Evolutionary conservation across 2,329 filamentous ascomycete species (phyloP).

Genomic region (Xylariaceae sp.): DNA sequence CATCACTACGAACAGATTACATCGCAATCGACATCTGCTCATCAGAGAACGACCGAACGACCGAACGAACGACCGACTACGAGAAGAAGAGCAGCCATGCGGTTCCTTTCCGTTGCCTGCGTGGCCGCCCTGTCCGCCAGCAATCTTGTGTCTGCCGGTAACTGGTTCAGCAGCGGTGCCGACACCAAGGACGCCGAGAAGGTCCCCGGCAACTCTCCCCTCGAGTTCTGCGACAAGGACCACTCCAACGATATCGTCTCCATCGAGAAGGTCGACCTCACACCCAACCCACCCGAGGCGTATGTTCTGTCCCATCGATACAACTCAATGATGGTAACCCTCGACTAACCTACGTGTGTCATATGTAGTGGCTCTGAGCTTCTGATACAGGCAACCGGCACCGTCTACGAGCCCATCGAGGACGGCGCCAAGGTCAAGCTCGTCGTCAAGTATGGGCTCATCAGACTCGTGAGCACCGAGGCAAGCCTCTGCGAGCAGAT

Average conservation of each 20-base stretch:
- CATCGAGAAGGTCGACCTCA: conserved; percentile 75
- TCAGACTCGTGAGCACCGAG: conserved; percentile 76
- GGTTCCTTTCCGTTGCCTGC: conserved; percentile 41
- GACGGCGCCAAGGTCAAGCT: conserved; percentile 78
- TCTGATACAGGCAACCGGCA: conserved; percentile 72
- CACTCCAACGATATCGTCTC: conserved; percentile 66
- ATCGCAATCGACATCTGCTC: no score
- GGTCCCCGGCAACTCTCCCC: conserved; percentile 81
- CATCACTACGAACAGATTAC: neutral
- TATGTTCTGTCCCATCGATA: conserved; percentile 34
- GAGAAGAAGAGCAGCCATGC: conserved; percentile 22
- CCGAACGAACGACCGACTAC: no score
- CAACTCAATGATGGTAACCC: neutral
- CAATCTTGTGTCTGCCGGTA: conserved; percentile 41
- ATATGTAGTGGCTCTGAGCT: conserved; percentile 69
- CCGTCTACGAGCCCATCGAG: conserved; percentile 67
- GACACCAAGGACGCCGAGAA: conserved; percentile 51
- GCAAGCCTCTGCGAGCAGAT: conserved; percentile 88
- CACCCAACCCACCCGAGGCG: conserved; percentile 83
- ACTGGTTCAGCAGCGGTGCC: conserved; percentile 46
- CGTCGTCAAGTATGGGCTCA: conserved; percentile 90
- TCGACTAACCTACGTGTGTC: conserved; percentile 1
- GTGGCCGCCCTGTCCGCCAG: conserved; percentile 40
- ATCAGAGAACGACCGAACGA: no score
- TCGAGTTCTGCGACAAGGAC: conserved; percentile 68